Conservation (phyloP, 2,329 filamentous ascomycete species). For the Epichloe gansuensis region DNA sequence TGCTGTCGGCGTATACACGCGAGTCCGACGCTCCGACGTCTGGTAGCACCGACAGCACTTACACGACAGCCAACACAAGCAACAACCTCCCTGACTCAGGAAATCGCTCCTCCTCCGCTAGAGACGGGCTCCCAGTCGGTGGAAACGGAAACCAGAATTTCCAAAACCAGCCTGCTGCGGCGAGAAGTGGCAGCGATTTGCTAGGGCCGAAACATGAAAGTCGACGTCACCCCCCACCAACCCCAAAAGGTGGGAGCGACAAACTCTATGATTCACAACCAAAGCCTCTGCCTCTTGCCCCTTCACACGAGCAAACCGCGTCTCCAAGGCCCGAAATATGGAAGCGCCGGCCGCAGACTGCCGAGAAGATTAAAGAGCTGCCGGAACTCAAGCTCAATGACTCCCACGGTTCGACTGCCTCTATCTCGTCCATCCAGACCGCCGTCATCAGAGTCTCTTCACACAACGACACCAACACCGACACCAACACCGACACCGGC, state of each 20-base stretch:
- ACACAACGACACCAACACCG: background rate
- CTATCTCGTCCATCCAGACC: conserved; percentile 10
- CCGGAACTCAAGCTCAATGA: conserved; percentile 35
- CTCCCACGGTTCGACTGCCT: conserved; percentile 39
- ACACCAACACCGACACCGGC: background rate
- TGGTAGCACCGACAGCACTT: conserved; percentile 6
- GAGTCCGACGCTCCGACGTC: conserved; percentile 26
- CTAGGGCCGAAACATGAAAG: background rate
- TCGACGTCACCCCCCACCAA: conserved; percentile 7
- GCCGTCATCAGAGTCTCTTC: conserved; percentile 2
- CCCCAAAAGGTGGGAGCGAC: conserved; percentile 14
- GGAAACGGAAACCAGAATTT: background rate
- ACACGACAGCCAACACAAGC: conserved; percentile 4
- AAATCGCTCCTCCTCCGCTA: background rate
- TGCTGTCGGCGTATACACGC: conserved; percentile 43
- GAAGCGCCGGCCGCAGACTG: conserved; percentile 39
- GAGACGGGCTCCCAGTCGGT: background rate
- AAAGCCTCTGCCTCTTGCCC: conserved; percentile 5
- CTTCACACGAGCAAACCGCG: conserved; percentile 14
- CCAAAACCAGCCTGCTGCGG: background rate
- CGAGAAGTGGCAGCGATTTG: background rate
- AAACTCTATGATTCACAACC: conserved; percentile 5
- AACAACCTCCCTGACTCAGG: conserved; percentile 1
- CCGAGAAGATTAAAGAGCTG: conserved; percentile 33
- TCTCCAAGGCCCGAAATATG: conserved; percentile 27